Base-by-base conservation (phyloP, 2,329 filamentous ascomycete genomes). In the Penicillium sp. region DNA sequence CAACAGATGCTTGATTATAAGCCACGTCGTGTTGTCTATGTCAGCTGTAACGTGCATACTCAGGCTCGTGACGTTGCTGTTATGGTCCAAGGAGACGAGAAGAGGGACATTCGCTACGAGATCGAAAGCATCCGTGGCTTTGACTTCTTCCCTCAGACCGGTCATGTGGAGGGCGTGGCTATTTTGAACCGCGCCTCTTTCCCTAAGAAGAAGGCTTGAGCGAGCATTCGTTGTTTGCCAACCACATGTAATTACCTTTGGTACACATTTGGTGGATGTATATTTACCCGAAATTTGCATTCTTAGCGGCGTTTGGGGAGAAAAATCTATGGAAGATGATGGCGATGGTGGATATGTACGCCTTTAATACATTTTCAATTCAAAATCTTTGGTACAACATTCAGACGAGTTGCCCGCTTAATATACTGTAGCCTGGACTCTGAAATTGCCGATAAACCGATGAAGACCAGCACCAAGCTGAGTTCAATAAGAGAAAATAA, bases 31-130 rank as follows among this genome's bases (percentile, higher is more conserved):
- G 84, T 99, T 10, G 85, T 96, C 4, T 99, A 99, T 71, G 93
- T 99, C 38, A 96, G 90, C 69, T 99, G 94, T 67, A 99, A 99
- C 68, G 94, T 99, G 61, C 94, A 99, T 70, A 97, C 93, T 8
- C 94, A 97, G 80, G 94, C 94, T 13, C 79, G 94, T 49, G 94
- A 99, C 74, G 86, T 99, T 0, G 94, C 92, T 0, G 84, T 93
- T 57, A 75, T 99, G 66, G 91, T 97, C 1, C 81, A 87, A 34
- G 91, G 92, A 13, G 66, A 70, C 23, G 65, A 67, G 44, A 64
- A 67, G 47, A 61, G 64, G 36, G 66, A 72, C 41, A 69, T 69
- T 73, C 47, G 81, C 58, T 99, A 97, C 74, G 84, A 87, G 72
- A 89, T 99, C 70, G 93, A 97, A 80, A 96, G 89, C 68, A 74